Base-by-base conservation (phyloP, 2,329 filamentous ascomycete species). In the Penicillium sp. region DNA sequence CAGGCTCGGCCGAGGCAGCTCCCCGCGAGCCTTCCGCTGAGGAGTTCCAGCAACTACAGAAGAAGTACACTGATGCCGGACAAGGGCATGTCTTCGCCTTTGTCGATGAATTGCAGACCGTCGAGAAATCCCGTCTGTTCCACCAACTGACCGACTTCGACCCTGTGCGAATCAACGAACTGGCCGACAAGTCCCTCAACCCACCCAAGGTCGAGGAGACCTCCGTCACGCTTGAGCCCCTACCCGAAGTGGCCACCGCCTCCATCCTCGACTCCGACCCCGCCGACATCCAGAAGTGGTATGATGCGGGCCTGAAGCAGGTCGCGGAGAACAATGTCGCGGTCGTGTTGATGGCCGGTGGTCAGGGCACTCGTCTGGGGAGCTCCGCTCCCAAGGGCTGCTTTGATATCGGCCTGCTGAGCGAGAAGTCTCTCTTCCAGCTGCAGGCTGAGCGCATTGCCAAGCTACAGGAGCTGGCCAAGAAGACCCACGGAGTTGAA, bases 341-440 rank as follows among this genome's bases (percentile, higher is more conserved):
- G 20, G 93, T 98, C 13, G 88, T 98, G 36, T 79, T 98, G 59
- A 94, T 98, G 87, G 93, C 93, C 43, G 93, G 93, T 63, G 93
- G 93, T 21, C 93, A 98, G 73, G 93, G 93, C 50, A 98, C 93
- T 47, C 81, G 93, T 48, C 74, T 98, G 50, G 93, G 93, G 54
- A 96, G 89, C 75, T 93, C 89, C 41, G 91, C 84, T 13, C 93
- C 93, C 54, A 98, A 98, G 76, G 93, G 93, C 41, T 97, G 91
- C 78, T 98, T 87, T 71, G 84, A 98, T 64, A 97, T 98, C 66
- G 89, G 89, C 13, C 79, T 98, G 41, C 88, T 91, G 20, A 95
- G 88, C 54, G 73, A 84, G 63, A 98, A 98, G 76, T 89, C 89
- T 11, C 79, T 98, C 45, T 98, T 98, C 78, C 90, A 97, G 75